A percentile compares a stretch with the other conserved stretches of the same genome.
Conservation (phyloP, 176 grass and related monocot genomes). For the Triticum turgidum region DNA sequence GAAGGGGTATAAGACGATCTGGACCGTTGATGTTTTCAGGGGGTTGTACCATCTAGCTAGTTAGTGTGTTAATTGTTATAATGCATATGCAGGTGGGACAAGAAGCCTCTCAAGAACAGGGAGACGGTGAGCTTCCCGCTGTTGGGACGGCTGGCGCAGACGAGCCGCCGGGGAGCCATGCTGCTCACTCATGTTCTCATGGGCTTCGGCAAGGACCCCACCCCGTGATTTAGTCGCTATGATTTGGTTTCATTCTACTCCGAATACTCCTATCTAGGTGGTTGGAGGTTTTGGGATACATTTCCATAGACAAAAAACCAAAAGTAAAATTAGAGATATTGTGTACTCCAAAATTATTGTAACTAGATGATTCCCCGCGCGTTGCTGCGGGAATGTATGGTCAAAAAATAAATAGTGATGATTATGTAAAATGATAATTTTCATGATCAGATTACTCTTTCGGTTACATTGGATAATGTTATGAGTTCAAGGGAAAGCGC, state of each 20-base stretch:
- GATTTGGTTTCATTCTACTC: not conserved
- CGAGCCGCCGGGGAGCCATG: slow-evolving; percentile 47
- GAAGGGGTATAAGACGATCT: no score
- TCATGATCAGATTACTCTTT: no score
- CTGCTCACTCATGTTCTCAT: slow-evolving; percentile 58
- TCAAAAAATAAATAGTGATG: no score
- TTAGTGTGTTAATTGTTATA: not conserved
- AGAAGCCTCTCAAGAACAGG: slow-evolving; percentile 53
- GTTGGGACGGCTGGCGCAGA: slow-evolving; percentile 32
- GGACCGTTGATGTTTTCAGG: no score
- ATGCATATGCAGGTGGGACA: slow-evolving; percentile 42
- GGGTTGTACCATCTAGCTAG: not conserved
- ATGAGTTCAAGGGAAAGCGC: no score
- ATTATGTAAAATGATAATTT: no score
- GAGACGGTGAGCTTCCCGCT: slow-evolving; percentile 42
- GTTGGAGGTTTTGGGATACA: not conserved
- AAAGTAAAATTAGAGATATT: not conserved
- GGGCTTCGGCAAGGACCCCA: slow-evolving; percentile 55
- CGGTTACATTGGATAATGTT: no score
- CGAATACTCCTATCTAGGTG: not conserved
- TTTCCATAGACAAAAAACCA: not conserved
- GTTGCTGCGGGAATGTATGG: no score
- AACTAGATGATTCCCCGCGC: not conserved
- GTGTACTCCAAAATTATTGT: not conserved
- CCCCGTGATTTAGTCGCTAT: not conserved